Conservation (phyloP, 2,329 filamentous ascomycete species). For the Fonsecaea multimorphosa region DNA sequence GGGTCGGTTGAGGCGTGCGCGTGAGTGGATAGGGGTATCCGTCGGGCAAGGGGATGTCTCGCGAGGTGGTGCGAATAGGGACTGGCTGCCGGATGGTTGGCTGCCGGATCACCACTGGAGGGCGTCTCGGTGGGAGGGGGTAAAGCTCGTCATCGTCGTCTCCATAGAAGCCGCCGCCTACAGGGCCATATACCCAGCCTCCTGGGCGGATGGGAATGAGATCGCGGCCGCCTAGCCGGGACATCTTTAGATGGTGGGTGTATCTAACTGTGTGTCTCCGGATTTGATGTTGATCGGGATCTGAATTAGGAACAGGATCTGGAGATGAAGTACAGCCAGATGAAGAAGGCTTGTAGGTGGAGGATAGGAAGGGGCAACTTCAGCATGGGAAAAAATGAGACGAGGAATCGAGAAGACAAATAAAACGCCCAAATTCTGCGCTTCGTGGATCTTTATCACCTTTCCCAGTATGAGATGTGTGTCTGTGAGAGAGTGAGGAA, state of each 20-base stretch:
- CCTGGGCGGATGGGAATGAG: background rate
- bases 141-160: background rate
- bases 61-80: background rate
- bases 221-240: background rate
- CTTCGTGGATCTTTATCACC: background rate
- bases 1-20: background rate
- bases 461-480: background rate
- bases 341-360: background rate
- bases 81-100: background rate
- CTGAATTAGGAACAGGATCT: background rate
- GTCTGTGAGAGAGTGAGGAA: background rate
- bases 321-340: background rate
- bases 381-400: background rate
- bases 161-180: background rate
- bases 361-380: background rate
- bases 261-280: background rate
- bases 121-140: background rate
- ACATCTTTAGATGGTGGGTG: background rate
- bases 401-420: background rate
- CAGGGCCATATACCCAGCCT: background rate
- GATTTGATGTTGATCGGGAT: background rate
- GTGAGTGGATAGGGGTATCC: background rate
- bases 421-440: background rate
- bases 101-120: background rate
- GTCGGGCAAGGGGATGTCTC: constrained; percentile 6